Evolutionary conservation across 163 green algal genomes (phyloP).

Genomic region (Scenedesmus sp.): DNA sequence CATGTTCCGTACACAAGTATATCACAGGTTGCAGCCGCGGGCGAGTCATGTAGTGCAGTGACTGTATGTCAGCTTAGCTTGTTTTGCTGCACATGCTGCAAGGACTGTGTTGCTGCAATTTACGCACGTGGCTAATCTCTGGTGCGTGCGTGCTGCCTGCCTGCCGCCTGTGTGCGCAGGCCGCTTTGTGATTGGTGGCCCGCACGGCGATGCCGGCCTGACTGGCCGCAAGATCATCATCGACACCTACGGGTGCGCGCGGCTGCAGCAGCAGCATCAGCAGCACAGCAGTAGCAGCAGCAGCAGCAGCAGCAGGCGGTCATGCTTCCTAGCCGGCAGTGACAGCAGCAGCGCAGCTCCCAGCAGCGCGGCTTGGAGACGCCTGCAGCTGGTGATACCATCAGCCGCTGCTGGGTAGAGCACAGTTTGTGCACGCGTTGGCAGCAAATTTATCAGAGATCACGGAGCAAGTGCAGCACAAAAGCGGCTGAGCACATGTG

Average conservation of each 20-base stretch:
- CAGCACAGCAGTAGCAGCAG: not conserved
- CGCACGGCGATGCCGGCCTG: constrained; percentile 97
- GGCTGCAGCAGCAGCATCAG: not conserved
- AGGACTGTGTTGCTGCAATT: too few species aligned
- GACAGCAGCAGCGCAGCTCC: not conserved
- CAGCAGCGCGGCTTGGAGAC: not conserved
- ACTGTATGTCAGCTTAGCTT: not conserved
- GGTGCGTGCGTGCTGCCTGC: not conserved
- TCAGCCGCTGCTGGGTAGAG: too few species aligned
- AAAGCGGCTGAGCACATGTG: not conserved
- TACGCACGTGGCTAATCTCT: not conserved
- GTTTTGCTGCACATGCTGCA: not conserved
- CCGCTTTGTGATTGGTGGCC: constrained; percentile 97
- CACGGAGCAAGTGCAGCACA: not conserved
- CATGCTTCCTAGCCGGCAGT: not conserved
- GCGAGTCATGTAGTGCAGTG: not conserved
- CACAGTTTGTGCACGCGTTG: too few species aligned
- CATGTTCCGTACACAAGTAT: too few species aligned
- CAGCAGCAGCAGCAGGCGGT: constrained; percentile 4
- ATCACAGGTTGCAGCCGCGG: too few species aligned
- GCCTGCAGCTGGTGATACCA: too few species aligned
- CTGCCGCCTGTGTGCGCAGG: constrained; percentile 60
- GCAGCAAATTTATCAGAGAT: too few species aligned
- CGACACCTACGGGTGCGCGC: constrained; percentile 96
- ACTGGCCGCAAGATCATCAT: constrained; percentile 99